Evolutionary conservation across 179 eudicot species (phyloP).

Genomic region (Sideroxylon spinosum): DNA sequence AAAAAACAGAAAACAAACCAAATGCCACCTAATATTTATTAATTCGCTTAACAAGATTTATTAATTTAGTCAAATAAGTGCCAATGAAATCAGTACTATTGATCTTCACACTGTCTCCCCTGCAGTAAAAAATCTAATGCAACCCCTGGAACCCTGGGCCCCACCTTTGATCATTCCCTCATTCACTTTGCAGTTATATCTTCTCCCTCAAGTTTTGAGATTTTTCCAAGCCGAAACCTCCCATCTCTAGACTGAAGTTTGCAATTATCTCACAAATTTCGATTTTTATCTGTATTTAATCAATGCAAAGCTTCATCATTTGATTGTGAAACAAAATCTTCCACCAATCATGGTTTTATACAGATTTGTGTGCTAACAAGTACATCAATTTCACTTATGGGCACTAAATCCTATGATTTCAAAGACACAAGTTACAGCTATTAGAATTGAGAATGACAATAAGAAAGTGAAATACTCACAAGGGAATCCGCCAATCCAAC

Average conservation of each 20-base stretch:
- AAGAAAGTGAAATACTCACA: slow-evolving; percentile 44
- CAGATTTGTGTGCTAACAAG: not conserved
- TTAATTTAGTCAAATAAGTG: too few relatives aligned
- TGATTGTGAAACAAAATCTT: not conserved
- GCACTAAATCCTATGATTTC: not conserved
- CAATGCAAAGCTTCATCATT: not conserved
- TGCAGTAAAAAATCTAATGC: too few relatives aligned
- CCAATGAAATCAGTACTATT: too few relatives aligned
- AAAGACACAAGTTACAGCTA: too few relatives aligned
- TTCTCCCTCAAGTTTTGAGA: not conserved
- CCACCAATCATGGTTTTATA: not conserved
- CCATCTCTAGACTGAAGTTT: not conserved
- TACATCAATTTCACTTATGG: not conserved
- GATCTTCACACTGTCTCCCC: too few relatives aligned
- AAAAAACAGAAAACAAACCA: too few relatives aligned
- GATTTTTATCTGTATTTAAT: not conserved
- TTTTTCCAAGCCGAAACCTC: not conserved
- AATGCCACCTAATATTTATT: too few relatives aligned
- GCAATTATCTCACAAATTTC: not conserved
- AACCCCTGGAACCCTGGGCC: too few relatives aligned
- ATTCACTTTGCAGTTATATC: not conserved
- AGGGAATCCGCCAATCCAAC: slow-evolving; percentile 63
- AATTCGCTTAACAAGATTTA: too few relatives aligned
- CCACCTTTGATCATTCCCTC: not conserved
- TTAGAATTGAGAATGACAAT: not conserved